A percentile compares a stretch with the other conserved stretches of the same genome.
phyloP scores from a whole-genome alignment of 148 eudicot genomes.

The Vaccinium vitisidaea region DNA sequence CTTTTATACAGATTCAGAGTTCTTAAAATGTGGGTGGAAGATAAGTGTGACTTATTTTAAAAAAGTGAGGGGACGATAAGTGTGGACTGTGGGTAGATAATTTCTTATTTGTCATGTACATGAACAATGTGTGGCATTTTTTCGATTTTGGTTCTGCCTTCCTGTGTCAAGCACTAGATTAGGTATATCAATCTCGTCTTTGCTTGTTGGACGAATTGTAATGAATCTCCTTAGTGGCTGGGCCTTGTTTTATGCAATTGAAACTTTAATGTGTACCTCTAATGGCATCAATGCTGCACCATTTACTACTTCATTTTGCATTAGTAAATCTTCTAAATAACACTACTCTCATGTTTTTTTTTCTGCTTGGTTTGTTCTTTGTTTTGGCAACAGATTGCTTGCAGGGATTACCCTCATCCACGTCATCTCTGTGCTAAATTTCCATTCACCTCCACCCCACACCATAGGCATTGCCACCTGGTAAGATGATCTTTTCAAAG shows the following conservation, averaged over 20 bases:
- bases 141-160: neutral
- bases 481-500: conserved; percentile 29
- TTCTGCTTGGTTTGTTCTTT: neutral
- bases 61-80: neutral
- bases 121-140: neutral
- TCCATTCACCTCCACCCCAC: conserved; percentile 66
- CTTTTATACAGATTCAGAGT: neutral
- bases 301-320: neutral
- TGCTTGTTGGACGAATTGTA: neutral
- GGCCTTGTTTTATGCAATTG: neutral
- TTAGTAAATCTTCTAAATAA: neutral
- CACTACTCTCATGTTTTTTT: conserved; percentile 4
- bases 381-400: conserved; percentile 70
- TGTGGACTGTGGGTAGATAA: neutral
- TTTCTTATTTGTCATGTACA: neutral
- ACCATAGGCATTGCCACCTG: conserved; percentile 58
- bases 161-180: neutral
- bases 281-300: conserved; percentile 6
- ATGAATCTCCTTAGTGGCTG: neutral
- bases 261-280: neutral
- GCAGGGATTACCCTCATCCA: conserved; percentile 97
- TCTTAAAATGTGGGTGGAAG: neutral
- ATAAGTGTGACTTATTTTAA: neutral
- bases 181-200: neutral
- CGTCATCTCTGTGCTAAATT: conserved; percentile 85